Percentiles rank a stretch among this genome's conserved stretches.
These are phyloP conservation scores for Penicillium sp. DNA, from an alignment of 2,329 filamentous ascomycete genomes.

Conservation along the genomic window DNA sequence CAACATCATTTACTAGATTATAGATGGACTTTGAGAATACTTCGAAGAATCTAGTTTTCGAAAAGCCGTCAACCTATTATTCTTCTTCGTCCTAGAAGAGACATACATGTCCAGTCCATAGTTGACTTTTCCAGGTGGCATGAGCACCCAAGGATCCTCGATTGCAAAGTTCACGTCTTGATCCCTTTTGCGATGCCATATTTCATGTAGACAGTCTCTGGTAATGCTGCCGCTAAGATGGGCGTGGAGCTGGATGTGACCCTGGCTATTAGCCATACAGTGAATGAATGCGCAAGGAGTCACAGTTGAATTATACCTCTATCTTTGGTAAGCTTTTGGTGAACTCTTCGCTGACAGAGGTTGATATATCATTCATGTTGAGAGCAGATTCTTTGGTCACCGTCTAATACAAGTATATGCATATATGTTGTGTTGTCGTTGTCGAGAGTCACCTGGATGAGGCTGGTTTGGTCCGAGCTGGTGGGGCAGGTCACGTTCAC, in stretches of 20 bases:
- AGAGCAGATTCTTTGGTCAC: not conserved
- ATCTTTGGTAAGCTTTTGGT: slow-evolving; percentile 33
- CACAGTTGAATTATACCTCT: slow-evolving; percentile 24
- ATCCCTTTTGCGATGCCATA: slow-evolving; percentile 61
- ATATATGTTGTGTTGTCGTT: not conserved
- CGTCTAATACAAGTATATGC: not conserved
- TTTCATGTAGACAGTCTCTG: slow-evolving; percentile 66
- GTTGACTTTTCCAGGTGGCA: slow-evolving; percentile 68
- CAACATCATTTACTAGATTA: slow-evolving; percentile 62
- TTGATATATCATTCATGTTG: not conserved
- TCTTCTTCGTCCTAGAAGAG: not conserved
- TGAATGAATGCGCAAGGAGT: not conserved
- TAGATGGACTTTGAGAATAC: slow-evolving; percentile 79
- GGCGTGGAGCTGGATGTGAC: slow-evolving; percentile 62
- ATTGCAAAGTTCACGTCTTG: slow-evolving; percentile 51
- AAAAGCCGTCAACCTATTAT: not conserved
- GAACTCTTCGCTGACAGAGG: slow-evolving; percentile 26
- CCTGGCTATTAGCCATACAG: slow-evolving; percentile 1
- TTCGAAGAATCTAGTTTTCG: slow-evolving; percentile 63
- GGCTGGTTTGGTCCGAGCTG: too few relatives aligned
- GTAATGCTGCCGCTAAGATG: slow-evolving; percentile 77
- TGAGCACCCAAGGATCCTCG: slow-evolving; percentile 64
- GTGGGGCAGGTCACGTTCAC: not conserved
- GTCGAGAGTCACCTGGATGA: not conserved
- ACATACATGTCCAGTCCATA: slow-evolving; percentile 66